phyloP scores from a whole-genome alignment of 257 asterid genomes.

The Scutellaria baicalensis region DNA sequence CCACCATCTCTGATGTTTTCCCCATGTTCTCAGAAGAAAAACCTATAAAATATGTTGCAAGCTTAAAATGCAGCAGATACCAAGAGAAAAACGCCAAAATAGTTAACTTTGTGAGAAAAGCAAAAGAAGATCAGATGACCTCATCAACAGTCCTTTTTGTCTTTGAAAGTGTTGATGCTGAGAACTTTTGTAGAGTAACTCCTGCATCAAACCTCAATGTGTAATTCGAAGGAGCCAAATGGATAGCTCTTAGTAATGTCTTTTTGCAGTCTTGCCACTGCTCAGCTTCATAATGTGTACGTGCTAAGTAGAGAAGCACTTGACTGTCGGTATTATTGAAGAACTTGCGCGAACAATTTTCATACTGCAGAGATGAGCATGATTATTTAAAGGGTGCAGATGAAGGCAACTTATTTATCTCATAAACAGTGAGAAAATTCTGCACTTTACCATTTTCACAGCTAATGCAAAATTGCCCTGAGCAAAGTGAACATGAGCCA shows the following conservation, averaged over 20 bases:
- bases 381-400: slow-evolving; percentile 20
- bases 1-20: neutral
- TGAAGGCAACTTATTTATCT: slow-evolving; percentile 31
- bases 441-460: slow-evolving; percentile 77
- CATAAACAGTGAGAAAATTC: slow-evolving; percentile 29
- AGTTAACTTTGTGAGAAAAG: neutral
- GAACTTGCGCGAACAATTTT: slow-evolving; percentile 91
- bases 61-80: neutral
- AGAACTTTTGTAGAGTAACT: slow-evolving; percentile 92
- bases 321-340: slow-evolving; percentile 84
- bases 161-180: slow-evolving; percentile 95
- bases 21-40: neutral
- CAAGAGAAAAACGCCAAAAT: slow-evolving; percentile 2
- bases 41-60: neutral
- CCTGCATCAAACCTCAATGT: slow-evolving; percentile 87
- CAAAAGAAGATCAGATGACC: slow-evolving; percentile 33
- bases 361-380: slow-evolving; percentile 56
- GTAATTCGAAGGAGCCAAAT: slow-evolving; percentile 93
- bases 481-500: slow-evolving; percentile 98
- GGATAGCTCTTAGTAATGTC: slow-evolving; percentile 90
- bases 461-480: slow-evolving; percentile 94
- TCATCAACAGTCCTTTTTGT: slow-evolving; percentile 84
- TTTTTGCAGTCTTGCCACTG: slow-evolving; percentile 99
- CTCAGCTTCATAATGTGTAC: slow-evolving; percentile 98
- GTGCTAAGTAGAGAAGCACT: slow-evolving; percentile 93